Percentiles rank a stretch among this genome's conserved stretches.
phyloP scores from a whole-genome alignment of 2,329 filamentous ascomycete species.

The Sordariomycetes sp. region DNA sequence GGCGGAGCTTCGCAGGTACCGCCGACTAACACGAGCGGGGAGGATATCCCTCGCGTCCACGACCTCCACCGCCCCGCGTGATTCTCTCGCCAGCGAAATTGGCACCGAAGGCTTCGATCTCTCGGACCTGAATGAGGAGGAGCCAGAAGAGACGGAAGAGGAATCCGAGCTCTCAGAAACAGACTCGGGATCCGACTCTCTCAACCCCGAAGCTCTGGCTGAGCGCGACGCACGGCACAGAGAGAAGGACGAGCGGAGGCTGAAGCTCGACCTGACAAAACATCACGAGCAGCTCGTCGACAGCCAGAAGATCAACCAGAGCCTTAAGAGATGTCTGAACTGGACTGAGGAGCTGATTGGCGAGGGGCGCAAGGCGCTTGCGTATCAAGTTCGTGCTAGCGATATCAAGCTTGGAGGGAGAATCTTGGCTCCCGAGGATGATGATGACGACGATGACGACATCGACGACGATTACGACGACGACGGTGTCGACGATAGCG shows the following conservation, averaged over 20 bases:
- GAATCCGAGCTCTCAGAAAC: slow-evolving; percentile 32
- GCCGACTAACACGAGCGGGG: slow-evolving; percentile 73
- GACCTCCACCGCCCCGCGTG: slow-evolving; percentile 29
- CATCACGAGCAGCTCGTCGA: slow-evolving; percentile 82
- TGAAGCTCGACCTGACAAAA: slow-evolving; percentile 75
- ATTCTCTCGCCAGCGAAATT: slow-evolving; percentile 25
- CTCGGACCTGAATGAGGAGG: slow-evolving; percentile 37
- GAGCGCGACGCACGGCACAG: slow-evolving; percentile 37
- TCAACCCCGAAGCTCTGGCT: slow-evolving; percentile 23
- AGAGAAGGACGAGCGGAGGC: slow-evolving; percentile 65
- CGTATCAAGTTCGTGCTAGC: slow-evolving; percentile 64
- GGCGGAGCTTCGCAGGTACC: slow-evolving; percentile 71
- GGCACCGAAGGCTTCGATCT: slow-evolving; percentile 29
- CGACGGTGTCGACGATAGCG: background rate
- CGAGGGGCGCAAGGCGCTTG: slow-evolving; percentile 76
- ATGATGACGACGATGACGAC: slow-evolving; percentile 16
- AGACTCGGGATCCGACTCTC: slow-evolving; percentile 12
- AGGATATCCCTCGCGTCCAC: slow-evolving; percentile 49
- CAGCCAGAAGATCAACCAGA: slow-evolving; percentile 91
- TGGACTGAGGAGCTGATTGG: slow-evolving; percentile 86
- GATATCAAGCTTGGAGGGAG: slow-evolving; percentile 75
- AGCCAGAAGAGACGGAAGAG: slow-evolving; percentile 25
- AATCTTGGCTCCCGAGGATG: slow-evolving; percentile 56
- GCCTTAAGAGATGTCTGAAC: slow-evolving; percentile 74
- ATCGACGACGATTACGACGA: background rate